Conservation (phyloP, 139 green algal genomes). For the Desmodesmus armatus region DNA sequence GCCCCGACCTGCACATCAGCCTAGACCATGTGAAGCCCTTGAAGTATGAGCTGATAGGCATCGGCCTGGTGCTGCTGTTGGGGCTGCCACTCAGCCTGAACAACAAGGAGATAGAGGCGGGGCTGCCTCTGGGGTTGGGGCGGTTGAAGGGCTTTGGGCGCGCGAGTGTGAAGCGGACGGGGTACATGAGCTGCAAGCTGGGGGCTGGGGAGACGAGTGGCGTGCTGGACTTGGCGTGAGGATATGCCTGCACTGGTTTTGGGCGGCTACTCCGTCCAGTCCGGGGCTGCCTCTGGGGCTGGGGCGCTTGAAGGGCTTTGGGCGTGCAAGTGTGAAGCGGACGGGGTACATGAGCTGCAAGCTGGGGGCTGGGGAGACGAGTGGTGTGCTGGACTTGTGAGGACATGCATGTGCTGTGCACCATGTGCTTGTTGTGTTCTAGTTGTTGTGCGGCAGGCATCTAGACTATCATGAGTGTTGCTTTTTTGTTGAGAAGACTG, state of each 20-base stretch:
- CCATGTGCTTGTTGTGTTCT: no score
- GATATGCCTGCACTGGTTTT: no score
- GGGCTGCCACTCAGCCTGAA: constrained; percentile 38
- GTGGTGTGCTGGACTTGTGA: constrained; percentile 21
- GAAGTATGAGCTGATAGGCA: constrained; percentile 30
- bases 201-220: background rate
- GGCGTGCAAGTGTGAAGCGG: constrained; percentile 9
- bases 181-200: constrained; percentile 8
- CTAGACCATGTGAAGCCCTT: constrained; percentile 26
- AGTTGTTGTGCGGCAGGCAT: no score
- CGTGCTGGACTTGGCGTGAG: constrained; percentile 28
- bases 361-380: background rate
- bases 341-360: constrained; percentile 17
- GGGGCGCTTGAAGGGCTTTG: constrained; percentile 27
- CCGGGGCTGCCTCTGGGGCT: constrained; percentile 6
- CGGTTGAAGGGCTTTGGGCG: constrained; percentile 26
- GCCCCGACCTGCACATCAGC: constrained; percentile 28
- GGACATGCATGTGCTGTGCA: no score
- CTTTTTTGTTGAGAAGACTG: no score
- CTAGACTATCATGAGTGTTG: no score
- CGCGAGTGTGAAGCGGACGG: constrained; percentile 23
- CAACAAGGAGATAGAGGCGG: constrained; percentile 30
- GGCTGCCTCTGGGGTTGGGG: background rate
- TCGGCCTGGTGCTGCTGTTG: constrained; percentile 24
- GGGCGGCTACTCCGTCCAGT: no score